Percentiles rank a stretch among this genome's conserved stretches.
phyloP scores from a whole-genome alignment of 2,329 filamentous ascomycete species.

The Trichoderma asperellum region DNA sequence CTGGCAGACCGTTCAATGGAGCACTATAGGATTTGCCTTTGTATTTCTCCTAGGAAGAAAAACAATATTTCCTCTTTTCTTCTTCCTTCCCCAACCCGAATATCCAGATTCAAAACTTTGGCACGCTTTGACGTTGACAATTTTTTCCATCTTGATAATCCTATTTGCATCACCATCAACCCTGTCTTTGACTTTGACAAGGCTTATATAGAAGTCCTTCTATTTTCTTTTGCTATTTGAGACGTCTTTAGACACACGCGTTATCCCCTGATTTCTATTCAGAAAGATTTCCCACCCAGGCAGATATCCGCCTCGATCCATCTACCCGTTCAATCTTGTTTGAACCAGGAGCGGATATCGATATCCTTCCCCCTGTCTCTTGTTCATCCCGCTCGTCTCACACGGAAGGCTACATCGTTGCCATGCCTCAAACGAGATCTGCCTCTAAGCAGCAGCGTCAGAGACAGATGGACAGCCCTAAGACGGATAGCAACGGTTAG shows the following conservation, averaged over 20 bases:
- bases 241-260: background rate
- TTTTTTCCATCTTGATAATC: background rate
- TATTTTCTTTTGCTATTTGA: background rate
- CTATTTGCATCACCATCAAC: background rate
- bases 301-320: background rate
- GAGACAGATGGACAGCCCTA: background rate
- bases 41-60: background rate
- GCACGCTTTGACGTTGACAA: background rate
- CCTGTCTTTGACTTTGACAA: background rate
- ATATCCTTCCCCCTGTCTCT: background rate
- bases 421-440: conserved; percentile 11
- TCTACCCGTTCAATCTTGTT: background rate
- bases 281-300: background rate
- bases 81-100: background rate
- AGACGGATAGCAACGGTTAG: conserved; percentile 22
- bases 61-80: background rate
- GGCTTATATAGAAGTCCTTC: background rate
- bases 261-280: background rate
- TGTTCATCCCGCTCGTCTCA: conserved; percentile 8
- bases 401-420: conserved; percentile 22
- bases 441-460: background rate
- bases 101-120: background rate
- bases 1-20: conserved; percentile 1
- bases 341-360: background rate
- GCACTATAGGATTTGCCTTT: background rate